Evolutionary conservation across 148 eudicot species (phyloP), one percentile per base, ranked within the genome.

Genomic region (Limonium bicolor): DNA sequence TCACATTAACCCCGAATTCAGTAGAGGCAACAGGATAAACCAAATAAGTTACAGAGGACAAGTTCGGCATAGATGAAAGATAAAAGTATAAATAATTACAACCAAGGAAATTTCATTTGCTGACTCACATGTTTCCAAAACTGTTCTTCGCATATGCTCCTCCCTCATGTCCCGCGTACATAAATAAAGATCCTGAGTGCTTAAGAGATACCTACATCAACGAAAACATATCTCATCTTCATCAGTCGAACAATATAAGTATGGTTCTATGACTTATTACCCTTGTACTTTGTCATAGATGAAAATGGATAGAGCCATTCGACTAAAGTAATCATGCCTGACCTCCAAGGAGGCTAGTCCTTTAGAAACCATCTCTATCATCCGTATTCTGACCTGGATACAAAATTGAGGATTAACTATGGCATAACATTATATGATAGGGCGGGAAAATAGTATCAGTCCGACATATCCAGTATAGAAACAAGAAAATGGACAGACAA

Each of bases 101-200:
- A 17, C 14, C 16, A 27, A 38, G 19, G 36, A 14, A 19, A 32
- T n/a, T 4, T 14, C 14, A 37, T 23, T 15, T 22, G 8, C 35
- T 26, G 13, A 30, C 95, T 55, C 73, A 90, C 99, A 90, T 68
- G 48, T 90, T 90, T 45, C 99, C 99, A 50, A 60, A 90, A 57
- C 99, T 90, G 58, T 90, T 90, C 65, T 90, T 90, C 18, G 99
- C 99, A 69, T 84, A 90, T 47, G 99, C 95, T 55, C 99, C 99
- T 41, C 99, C 99, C 46, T 78, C 67, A 54, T 84, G 95, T 47
- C 99, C 95, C 52, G 99, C 99, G 41, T 90, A 90, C 99, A 90
- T 90, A 61, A 90, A 90, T 65, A 90, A 78, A 27, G 99, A 90
- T 16, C 99, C 99, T 32, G 99, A 90, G 58, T 90, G 99, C 53